phyloP scores from a whole-genome alignment of 345 rosid genomes.

The Conringia planisiliqua region DNA sequence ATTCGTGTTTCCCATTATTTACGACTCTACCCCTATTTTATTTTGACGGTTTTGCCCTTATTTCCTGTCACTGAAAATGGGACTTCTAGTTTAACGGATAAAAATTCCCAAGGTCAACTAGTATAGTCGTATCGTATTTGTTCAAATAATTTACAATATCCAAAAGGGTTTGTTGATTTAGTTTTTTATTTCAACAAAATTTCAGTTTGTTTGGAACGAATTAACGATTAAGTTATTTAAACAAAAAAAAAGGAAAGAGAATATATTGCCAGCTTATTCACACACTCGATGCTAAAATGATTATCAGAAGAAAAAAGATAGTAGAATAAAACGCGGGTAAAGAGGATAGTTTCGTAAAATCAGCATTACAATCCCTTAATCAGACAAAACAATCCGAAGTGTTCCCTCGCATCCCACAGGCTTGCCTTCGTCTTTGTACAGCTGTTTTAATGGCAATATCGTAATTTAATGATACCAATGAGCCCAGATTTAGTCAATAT shows the following conservation, averaged over 20 bases:
- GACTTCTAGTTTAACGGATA: constrained; percentile 9
- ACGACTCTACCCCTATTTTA: background rate
- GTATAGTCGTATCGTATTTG: constrained; percentile 4
- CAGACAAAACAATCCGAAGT: constrained; percentile 24
- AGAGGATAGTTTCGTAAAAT: background rate
- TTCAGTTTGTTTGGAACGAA: background rate
- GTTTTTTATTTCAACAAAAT: background rate
- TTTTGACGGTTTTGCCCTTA: constrained; percentile 1
- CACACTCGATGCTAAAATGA: background rate
- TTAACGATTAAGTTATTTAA: background rate
- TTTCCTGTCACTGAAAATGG: background rate
- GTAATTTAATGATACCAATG: background rate
- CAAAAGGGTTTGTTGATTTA: background rate
- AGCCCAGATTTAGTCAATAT: constrained; percentile 16
- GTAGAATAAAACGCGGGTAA: background rate
- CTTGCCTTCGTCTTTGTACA: background rate
- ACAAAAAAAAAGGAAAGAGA: background rate
- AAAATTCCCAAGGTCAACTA: constrained; percentile 7
- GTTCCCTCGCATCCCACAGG: constrained; percentile 28
- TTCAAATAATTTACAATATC: background rate
- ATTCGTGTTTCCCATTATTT: background rate
- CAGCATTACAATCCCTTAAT: background rate
- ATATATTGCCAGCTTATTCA: constrained; percentile 4
- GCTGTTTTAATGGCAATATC: constrained; percentile 25
- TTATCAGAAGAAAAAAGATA: background rate